Base-by-base conservation (phyloP, 108 stramenopile genomes). In the Pseudonitzschia delicatissima region DNA sequence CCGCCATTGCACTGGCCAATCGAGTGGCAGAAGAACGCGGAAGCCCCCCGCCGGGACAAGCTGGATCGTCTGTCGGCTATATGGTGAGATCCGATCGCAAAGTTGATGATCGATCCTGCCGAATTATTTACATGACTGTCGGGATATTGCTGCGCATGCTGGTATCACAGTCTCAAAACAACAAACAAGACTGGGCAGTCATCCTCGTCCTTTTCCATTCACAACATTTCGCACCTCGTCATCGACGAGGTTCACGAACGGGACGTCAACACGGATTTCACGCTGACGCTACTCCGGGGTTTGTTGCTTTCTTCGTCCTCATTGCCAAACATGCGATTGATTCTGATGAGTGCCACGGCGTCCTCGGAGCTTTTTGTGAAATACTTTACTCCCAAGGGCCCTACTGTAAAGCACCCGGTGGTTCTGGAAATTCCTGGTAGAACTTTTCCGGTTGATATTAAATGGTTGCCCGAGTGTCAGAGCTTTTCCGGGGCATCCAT, bases 211-310 rank as follows among this genome's bases (percentile, higher is more conserved):
- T 33, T 39, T 11, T 57, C 34, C 39, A 47, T 49, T 45, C 48
- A 69, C 48, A 35, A 44, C 67, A 69, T 49, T 78, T 94, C 50
- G 80, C 92, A 28, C 89, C 88, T 99, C 67, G 74, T 86, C 5
- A 95, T 98, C 65, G 99, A 99, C 66, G 99, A 99, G 76, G 98
- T 98, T 32, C 99, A 99, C 69, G 99, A 99, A 75, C 79, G 98
- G 45, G 96, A 96, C 3, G 83, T 98, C 44, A 95, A 98, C 76
- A 98, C 96, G 4, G 97, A 98, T 67, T 96, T 99, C 62, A 77
- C 97, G 20, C 96, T 99, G 70, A 96, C 96, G 1, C 71, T 98
- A 21, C 81, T 98, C 37, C 98, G 97, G 67, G 98, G 98, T 79
- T 91, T 99, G 59, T 82, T 96, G 5, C 12, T 31, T n/a, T n/a